Conservation (phyloP, 2,329 filamentous ascomycete species). For the Zymoseptoria pseudotritici region DNA sequence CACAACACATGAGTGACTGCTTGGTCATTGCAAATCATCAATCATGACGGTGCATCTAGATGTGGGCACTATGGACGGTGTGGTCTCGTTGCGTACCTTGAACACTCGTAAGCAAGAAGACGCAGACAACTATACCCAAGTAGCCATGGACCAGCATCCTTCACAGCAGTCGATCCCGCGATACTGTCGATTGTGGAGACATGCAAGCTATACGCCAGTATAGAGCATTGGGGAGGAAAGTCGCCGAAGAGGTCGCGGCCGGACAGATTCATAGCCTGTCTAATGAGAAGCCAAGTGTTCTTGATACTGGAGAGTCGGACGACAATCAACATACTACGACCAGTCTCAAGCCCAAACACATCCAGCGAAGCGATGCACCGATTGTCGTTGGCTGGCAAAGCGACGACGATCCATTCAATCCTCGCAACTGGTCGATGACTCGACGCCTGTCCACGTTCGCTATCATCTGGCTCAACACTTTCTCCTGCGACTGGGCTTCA, state of each 20-base stretch:
- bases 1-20: neutral
- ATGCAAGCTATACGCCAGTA: neutral
- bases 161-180: neutral
- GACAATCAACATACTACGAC: neutral
- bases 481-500: constrained; percentile 17
- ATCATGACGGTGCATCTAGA: neutral
- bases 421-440: constrained; percentile 8
- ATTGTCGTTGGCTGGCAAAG: neutral
- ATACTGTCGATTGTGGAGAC: neutral
- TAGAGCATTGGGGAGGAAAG: neutral
- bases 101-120: neutral
- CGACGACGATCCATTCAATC: constrained; percentile 7
- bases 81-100: neutral
- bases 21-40: neutral
- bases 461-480: constrained; percentile 19
- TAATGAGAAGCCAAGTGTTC: neutral
- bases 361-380: neutral
- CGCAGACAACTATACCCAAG: neutral
- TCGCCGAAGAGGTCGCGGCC: neutral
- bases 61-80: neutral
- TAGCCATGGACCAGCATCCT: neutral
- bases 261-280: neutral
- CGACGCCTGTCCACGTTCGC: constrained; percentile 7
- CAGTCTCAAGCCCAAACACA: neutral
- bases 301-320: neutral